Base-by-base conservation (phyloP, 768 basidiomycete species). In the Kwoniella dendrophila region DNA sequence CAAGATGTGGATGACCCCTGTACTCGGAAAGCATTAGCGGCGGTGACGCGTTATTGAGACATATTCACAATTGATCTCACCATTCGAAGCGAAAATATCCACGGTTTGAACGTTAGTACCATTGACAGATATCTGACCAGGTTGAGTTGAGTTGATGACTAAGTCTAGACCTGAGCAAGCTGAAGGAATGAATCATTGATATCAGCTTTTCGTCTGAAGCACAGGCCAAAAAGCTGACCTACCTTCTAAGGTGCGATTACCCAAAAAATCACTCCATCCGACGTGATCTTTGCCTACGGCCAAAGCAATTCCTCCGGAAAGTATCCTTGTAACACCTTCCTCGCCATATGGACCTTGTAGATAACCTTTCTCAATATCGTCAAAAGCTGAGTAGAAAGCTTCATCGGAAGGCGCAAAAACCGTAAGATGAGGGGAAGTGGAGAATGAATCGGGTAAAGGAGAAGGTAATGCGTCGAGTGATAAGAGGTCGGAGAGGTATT, bases 31-130 rank as follows among this genome's bases (percentile, higher is more conserved):
- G n/a, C n/a, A n/a, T n/a, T n/a, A n/a, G n/a, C n/a, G n/a, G n/a
- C n/a, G n/a, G 30, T 12, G 34, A 0, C 0, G n/a, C n/a, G n/a
- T n/a, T n/a, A 38, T 48, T 6, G 41, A n/a, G 18, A 20, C 8
- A 20, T 5, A 43, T 11, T 11, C 41, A 16, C 40, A 22, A 51
- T 14, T n/a, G n/a, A n/a, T n/a, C n/a, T n/a, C n/a, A 75, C 80
- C 96, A 71, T 99, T 99, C 30, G 90, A 88, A 4, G 90, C 94
- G 71, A 93, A 92, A 34, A 96, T 86, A 72, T 99, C 84, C 10
- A 96, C 82, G 1, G 83, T 81, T 11, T 84, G 84, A 7, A 74
- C 72, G 16, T 52, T 38, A 4, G 75, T 74, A 18, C 90, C 90
- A 38, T 79, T 74, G 10, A 79, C 59, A 1, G 70, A 61, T 24